phyloP scores from a whole-genome alignment of 2,329 filamentous ascomycete species.

The Amauroascus verrucosus region DNA sequence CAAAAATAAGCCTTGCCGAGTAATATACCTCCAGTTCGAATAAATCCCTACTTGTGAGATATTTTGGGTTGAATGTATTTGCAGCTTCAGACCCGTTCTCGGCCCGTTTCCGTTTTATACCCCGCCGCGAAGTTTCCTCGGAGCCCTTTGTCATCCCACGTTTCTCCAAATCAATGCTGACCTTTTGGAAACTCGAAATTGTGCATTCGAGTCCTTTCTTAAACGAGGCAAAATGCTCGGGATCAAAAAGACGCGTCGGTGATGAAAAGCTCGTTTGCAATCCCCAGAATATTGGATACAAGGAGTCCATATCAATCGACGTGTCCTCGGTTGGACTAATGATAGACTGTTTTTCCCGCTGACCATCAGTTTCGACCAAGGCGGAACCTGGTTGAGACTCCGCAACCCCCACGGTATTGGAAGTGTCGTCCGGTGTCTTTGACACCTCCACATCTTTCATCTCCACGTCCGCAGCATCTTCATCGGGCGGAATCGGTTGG shows the following conservation, averaged over 20 bases:
- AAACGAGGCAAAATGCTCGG: constrained; percentile 55
- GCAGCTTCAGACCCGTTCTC: constrained; percentile 53
- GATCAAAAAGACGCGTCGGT: constrained; percentile 69
- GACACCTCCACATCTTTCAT: constrained; percentile 31
- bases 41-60: constrained; percentile 90
- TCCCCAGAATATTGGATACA: constrained; percentile 92
- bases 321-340: constrained; percentile 20
- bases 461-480: constrained; percentile 59
- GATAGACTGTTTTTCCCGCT: constrained; percentile 11
- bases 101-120: constrained; percentile 60
- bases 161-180: constrained; percentile 59
- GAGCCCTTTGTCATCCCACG: constrained; percentile 46
- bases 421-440: constrained; percentile 10
- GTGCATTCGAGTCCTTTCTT: constrained; percentile 54
- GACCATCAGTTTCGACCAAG: constrained; percentile 10
- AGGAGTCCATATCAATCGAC: constrained; percentile 53
- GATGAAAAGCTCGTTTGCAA: constrained; percentile 87
- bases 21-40: constrained; percentile 75
- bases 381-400: constrained; percentile 14
- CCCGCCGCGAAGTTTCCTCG: constrained; percentile 52
- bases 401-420: constrained; percentile 15
- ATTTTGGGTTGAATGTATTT: constrained; percentile 89
- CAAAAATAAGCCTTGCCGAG: not conserved
- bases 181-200: constrained; percentile 63
- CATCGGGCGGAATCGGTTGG: constrained; percentile 26